Evolutionary conservation across 768 basidiomycete genomes (phyloP).

Genomic region (Lactifluus subvellereus): DNA sequence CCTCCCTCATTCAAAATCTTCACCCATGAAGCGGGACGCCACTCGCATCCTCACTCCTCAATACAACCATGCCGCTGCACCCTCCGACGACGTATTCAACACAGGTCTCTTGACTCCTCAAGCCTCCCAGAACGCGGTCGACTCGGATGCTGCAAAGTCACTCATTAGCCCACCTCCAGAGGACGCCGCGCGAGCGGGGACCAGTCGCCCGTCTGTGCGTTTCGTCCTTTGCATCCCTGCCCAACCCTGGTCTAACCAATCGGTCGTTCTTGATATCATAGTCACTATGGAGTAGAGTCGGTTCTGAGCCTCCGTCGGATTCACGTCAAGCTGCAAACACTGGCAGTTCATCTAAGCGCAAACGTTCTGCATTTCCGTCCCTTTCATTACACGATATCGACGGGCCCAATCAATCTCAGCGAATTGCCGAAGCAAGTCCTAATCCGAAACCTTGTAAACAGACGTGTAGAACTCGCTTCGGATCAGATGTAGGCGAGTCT

Average conservation of each 20-base stretch:
- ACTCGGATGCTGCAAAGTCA: conserved; percentile 20
- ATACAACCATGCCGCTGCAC: not conserved
- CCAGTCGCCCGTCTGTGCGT: conserved; percentile 13
- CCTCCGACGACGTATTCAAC: conserved; percentile 8
- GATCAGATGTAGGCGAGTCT: conserved; percentile 9
- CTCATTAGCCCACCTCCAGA: conserved; percentile 25
- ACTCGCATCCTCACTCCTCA: conserved; percentile 19
- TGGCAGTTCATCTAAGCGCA: conserved; percentile 34
- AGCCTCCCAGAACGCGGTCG: conserved; percentile 11
- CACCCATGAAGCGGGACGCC: conserved; percentile 9
- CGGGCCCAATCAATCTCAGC: conserved; percentile 18
- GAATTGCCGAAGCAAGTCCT: conserved; percentile 41
- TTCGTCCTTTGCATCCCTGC: conserved; percentile 6
- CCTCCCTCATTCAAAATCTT: conserved; percentile 15
- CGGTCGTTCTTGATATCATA: conserved; percentile 3
- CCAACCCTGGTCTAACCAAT: conserved; percentile 8
- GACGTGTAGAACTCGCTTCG: conserved; percentile 3
- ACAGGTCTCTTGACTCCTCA: conserved; percentile 21
- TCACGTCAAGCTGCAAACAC: not conserved
- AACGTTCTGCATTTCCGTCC: conserved; percentile 30
- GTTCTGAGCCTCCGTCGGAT: conserved; percentile 22
- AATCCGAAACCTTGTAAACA: conserved; percentile 60
- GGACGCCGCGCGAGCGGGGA: not conserved
- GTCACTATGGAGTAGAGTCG: conserved; percentile 23
- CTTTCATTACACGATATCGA: conserved; percentile 10